Base-by-base conservation (phyloP, 768 basidiomycete species). In the Tricholoma sp. region DNA sequence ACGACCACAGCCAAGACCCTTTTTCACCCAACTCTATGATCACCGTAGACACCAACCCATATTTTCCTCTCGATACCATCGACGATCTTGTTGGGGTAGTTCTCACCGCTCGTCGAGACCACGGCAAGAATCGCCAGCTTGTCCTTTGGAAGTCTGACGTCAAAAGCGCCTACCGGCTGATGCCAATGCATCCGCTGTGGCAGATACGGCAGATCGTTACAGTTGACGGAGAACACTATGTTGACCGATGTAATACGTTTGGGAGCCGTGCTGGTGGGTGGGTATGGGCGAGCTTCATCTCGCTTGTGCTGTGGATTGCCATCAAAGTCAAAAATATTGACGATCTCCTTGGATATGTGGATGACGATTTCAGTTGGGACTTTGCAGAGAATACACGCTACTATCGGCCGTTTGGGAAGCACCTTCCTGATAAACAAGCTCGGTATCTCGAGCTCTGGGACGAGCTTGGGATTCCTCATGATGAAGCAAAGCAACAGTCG, bases 231-330 rank as follows among this genome's bases (percentile, higher is more conserved):
- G 21, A 59, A 19, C 60, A 54, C 9, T 60, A 67, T 55, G 59
- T 77, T 18, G 73, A 73, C 59, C 64, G 72, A 3, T 66, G 69
- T 59, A 67, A 63, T 43, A 63, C 55, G 22, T 75, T 76, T 58
- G 75, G 75, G 5, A 65, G 58, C 39, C 61, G 67, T n/a, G 68
- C 59, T 0, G 64, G 67, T 4, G 66, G 64, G n/a, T 54, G 57
- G 19, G 58, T 68, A 35, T 76, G 62, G 62, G 57, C 57, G 29
- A 50, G 69, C 1, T 65, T 75, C 59, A 61, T 59, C 27, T 57
- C 60, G 19, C 61, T 72, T 2, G 69, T 76, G 2, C 45, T 46
- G 22, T 46, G 45, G 45, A 46, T 46, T 24, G 45, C 45, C 45
- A 46, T 46, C 22, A 46, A 22, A 46, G 45, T 46, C 45, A 46